Percentiles rank a stretch among this genome's conserved stretches.
Evolutionary conservation across 202 grass and related monocot genomes (phyloP).

Genomic region (Panicum virgatum): DNA sequence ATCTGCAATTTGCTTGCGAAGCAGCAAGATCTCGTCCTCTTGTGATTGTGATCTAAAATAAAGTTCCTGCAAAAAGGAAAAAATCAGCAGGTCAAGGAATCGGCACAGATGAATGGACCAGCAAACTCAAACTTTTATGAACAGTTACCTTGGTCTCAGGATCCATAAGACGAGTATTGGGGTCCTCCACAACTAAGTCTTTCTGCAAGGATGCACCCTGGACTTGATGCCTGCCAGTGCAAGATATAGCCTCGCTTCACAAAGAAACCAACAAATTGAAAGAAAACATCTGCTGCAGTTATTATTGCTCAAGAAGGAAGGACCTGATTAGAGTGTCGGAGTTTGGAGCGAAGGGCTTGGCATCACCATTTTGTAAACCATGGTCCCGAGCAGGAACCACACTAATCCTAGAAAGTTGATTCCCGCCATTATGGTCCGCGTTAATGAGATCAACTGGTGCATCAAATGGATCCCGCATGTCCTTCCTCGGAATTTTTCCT

Average conservation of each 20-base stretch:
- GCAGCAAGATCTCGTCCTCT: slow-evolving; percentile 81
- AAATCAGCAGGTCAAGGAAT: slow-evolving; percentile 22
- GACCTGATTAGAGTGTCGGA: slow-evolving; percentile 78
- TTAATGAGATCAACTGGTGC: slow-evolving; percentile 44
- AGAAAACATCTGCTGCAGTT: slow-evolving; percentile 1
- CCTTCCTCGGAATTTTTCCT: slow-evolving; percentile 27
- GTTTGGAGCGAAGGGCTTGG: slow-evolving; percentile 44
- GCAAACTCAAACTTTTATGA: slow-evolving; percentile 10
- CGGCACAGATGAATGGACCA: slow-evolving; percentile 17
- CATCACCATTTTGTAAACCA: slow-evolving; percentile 56
- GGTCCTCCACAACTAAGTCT: slow-evolving; percentile 52
- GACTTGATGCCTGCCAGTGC: slow-evolving; percentile 60
- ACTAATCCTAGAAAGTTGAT: slow-evolving; percentile 43
- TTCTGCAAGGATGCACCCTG: slow-evolving; percentile 44
- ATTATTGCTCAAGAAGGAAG: slow-evolving; percentile 39
- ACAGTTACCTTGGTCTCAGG: slow-evolving; percentile 72
- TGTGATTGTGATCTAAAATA: slow-evolving; percentile 75
- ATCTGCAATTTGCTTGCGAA: slow-evolving; percentile 79
- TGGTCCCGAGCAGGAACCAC: slow-evolving; percentile 39
- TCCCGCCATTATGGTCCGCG: slow-evolving; percentile 38
- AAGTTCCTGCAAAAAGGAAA: slow-evolving; percentile 61
- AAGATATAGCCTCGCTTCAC: slow-evolving; percentile 18
- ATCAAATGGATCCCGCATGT: slow-evolving; percentile 78
- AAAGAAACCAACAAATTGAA: slow-evolving; percentile 28
- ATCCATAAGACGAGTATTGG: slow-evolving; percentile 58